Evolutionary conservation across 2,329 filamentous ascomycete genomes (phyloP), one percentile per base, ranked within the genome.

Genomic region (Nemania sp.): DNA sequence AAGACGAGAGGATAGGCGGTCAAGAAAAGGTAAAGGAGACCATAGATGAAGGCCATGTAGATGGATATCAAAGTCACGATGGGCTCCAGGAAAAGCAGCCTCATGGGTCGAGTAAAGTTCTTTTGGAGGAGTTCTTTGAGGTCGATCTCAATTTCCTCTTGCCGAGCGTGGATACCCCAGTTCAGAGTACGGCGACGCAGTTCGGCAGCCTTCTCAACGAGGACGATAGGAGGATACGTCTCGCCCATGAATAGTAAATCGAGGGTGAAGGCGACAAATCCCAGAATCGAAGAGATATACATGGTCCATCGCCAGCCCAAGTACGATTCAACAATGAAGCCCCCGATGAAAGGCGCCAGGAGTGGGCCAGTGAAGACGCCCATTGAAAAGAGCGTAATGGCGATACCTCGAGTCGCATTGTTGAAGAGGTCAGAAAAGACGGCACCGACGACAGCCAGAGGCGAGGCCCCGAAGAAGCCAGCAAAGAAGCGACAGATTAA

Each of bases 1-100:
- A 95, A 96, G 49, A 96, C 89, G 46, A 95, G 84, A 0, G 90
- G 88, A 68, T 96, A 96, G 1, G 91, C 90, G 0, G 91, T 93
- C 54, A 97, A 81, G 79, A 95, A 95, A 25, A 94, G 87, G 71
- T 95, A 96, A 1, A 96, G 84, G 10, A 73, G 57, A 5, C 83
- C 89, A 70, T 93, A 92, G 73, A 90, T 87, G 75, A 91, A 91
- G 43, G 87, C 83, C 79, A 88, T 89, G 76, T 91, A 91, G 57
- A 91, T 78, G 39, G 87, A 89, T 20, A 91, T 76, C 10, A 87
- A 76, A 0, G 85, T 79, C 57, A 91, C 87, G 57, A 91, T 90
- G 57, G 89, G 88, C 74, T 91, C 88, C 35, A 81, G 80, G 61
- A 89, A 83, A 11, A 91, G 81, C 65, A 90, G 82, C 50, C 83